phyloP scores from a whole-genome alignment of 352 stramenopile species.

The Phytophthora ramorum region DNA sequence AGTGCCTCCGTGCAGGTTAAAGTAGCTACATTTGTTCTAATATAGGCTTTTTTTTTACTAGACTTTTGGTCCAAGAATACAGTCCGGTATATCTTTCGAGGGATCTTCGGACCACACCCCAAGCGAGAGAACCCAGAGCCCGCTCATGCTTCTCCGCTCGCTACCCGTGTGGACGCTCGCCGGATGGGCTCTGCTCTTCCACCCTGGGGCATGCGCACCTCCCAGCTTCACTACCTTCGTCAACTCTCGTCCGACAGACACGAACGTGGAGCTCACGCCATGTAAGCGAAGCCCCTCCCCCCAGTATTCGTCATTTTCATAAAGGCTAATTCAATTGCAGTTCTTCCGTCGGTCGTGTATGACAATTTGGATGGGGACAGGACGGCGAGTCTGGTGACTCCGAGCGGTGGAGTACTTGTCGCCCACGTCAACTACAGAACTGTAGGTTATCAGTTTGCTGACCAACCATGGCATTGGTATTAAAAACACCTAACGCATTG shows the following conservation, averaged over 20 bases:
- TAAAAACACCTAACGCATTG: background rate
- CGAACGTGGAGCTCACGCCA: conserved; percentile 31
- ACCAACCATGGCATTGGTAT: background rate
- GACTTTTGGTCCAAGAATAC: too few species aligned
- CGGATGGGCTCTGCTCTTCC: conserved; percentile 15
- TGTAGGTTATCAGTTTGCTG: conserved; percentile 16
- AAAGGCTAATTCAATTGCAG: conserved; percentile 23
- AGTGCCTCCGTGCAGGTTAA: too few species aligned
- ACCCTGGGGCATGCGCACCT: background rate
- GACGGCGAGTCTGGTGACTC: conserved; percentile 44
- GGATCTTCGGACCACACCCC: too few species aligned
- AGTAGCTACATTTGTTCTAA: too few species aligned
- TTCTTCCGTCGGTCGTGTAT: conserved; percentile 56
- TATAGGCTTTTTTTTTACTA: too few species aligned
- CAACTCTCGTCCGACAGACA: conserved; percentile 16
- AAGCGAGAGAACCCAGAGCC: background rate
- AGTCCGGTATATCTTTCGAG: too few species aligned
- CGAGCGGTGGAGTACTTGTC: conserved; percentile 51
- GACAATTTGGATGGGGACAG: conserved; percentile 62
- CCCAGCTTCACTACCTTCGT: conserved; percentile 25
- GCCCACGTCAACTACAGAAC: conserved; percentile 61
- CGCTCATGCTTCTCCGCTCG: background rate
- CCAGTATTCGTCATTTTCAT: background rate
- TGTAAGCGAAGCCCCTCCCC: conserved; percentile 12
- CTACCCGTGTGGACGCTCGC: conserved; percentile 13